Evolutionary conservation across 164 flowering plant species (phyloP), one percentile per base, ranked within the genome.

Genomic region (Tinospora cordifolia): DNA sequence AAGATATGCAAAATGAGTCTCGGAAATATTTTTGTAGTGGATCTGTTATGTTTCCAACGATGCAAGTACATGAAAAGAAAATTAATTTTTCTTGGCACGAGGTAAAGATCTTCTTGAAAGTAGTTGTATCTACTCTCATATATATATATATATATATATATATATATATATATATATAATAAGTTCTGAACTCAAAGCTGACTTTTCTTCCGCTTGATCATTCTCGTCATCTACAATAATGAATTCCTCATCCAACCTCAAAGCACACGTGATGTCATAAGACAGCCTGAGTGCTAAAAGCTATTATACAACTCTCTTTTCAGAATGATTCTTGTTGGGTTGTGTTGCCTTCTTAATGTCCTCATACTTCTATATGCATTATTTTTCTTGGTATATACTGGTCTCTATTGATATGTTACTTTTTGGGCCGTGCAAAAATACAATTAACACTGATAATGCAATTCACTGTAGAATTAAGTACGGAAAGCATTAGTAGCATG

Each of bases 271-370:
- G 77, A 74, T 71, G 22, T 73, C 62, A 36, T 75, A 65, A 65
- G 76, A 78, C 67, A 64, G 40, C 68, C 49, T 76, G n/a, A 75
- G 79, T 75, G 75, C 74, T 14, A 54, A 24, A 66, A 70, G 70
- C 66, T 72, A 65, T 27, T 46, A 65, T 62, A 27, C 66, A 34
- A 21, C 25, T 59, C 59, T 19, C 76, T 66, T 74, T 70, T 49
- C 60, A 54, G 74, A 77, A 75, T 68, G 63, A 51, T 67, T 74
- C 58, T 13, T 66, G 73, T 69, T 51, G 64, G 34, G 63, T 21
- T 11, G 72, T 65, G 73, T 71, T 72, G 44, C 21, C 36, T 22
- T 64, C 38, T 65, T 59, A 44, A 68, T 74, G 62, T 67, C 39
- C n/a, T 76, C 59, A 36, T 74, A 51, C 68, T 40, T 24, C 58